A percentile compares a stretch with the other conserved stretches of the same genome.
Conservation (phyloP, 805 yeast genomes). For the Pichia insulana region DNA sequence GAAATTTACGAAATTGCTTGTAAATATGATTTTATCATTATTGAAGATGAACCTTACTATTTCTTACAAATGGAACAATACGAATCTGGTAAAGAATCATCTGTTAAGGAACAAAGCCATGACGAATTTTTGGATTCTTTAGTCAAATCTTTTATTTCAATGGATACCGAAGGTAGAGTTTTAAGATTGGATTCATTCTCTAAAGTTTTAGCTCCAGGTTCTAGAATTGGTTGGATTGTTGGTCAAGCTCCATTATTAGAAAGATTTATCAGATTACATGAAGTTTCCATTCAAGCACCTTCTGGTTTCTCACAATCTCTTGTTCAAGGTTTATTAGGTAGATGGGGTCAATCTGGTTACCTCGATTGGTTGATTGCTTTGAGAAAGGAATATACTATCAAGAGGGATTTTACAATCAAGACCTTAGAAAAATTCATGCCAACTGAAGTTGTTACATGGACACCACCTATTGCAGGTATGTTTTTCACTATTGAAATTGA, state of each 20-base stretch:
- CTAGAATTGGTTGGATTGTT: conserved; percentile 83
- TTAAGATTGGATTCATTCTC: conserved; percentile 84
- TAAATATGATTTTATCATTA: conserved; percentile 75
- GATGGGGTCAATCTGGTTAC: conserved; percentile 90
- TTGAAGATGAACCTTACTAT: conserved; percentile 97
- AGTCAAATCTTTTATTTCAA: conserved; percentile 64
- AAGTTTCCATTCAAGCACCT: conserved; percentile 72
- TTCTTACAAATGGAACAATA: conserved; percentile 88
- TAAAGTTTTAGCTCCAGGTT: conserved; percentile 86
- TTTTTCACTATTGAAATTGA: conserved; percentile 69
- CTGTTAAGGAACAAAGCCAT: conserved; percentile 33
- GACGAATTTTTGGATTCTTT: conserved; percentile 58
- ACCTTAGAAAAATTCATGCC: conserved; percentile 57
- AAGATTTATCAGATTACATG: conserved; percentile 63
- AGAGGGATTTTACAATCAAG: conserved; percentile 82
- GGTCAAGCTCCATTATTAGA: conserved; percentile 60
- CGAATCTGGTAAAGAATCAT: conserved; percentile 32
- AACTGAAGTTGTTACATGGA: conserved; percentile 30
- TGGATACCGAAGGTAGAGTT: conserved; percentile 85
- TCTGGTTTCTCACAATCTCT: conserved; percentile 73
- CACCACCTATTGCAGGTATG: conserved; percentile 80
- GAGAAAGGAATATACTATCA: conserved; percentile 73
- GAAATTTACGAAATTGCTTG: conserved; percentile 70
- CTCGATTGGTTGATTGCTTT: conserved; percentile 81
- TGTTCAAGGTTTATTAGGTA: conserved; percentile 58